These are phyloP conservation scores for Annulohypoxylon bovei DNA, from an alignment of 495 filamentous ascomycete species.

Conservation along the genomic window DNA sequence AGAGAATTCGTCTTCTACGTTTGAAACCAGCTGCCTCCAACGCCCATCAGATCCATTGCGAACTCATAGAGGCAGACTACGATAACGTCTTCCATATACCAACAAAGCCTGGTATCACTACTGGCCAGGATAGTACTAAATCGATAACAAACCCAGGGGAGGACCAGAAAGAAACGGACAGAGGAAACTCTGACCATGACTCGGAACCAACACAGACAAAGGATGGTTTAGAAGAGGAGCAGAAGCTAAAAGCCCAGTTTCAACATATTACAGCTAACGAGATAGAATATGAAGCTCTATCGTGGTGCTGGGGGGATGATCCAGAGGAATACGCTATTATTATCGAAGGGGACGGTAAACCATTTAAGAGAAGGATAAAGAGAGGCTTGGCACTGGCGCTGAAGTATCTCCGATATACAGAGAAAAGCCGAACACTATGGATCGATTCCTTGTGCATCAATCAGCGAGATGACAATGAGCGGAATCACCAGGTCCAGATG, in stretches of 20 bases:
- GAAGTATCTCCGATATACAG: slow-evolving; percentile 23
- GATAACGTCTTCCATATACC: slow-evolving; percentile 1
- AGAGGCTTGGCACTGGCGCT: slow-evolving; percentile 22
- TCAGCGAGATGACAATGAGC: slow-evolving; percentile 44
- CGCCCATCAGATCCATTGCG: background rate
- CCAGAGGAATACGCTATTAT: slow-evolving; percentile 11
- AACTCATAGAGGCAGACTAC: background rate
- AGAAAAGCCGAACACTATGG: slow-evolving; percentile 35
- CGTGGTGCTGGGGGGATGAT: slow-evolving; percentile 30
- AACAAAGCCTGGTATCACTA: background rate
- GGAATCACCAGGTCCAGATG: slow-evolving; percentile 43
- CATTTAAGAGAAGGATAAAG: slow-evolving; percentile 22
- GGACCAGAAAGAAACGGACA: background rate
- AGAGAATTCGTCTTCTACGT: background rate
- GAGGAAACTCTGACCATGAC: background rate
- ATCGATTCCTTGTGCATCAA: slow-evolving; percentile 52
- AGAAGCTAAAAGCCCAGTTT: background rate
- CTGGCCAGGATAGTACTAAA: too few species aligned
- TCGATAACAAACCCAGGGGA: background rate
- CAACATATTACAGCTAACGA: background rate
- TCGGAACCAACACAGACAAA: background rate
- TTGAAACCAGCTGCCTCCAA: background rate
- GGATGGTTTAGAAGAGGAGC: background rate
- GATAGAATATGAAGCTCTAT: slow-evolving; percentile 33
- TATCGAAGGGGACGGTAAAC: slow-evolving; percentile 8